Evolutionary conservation across 495 filamentous ascomycete species (phyloP).

Genomic region (Amorphotheca resinae): DNA sequence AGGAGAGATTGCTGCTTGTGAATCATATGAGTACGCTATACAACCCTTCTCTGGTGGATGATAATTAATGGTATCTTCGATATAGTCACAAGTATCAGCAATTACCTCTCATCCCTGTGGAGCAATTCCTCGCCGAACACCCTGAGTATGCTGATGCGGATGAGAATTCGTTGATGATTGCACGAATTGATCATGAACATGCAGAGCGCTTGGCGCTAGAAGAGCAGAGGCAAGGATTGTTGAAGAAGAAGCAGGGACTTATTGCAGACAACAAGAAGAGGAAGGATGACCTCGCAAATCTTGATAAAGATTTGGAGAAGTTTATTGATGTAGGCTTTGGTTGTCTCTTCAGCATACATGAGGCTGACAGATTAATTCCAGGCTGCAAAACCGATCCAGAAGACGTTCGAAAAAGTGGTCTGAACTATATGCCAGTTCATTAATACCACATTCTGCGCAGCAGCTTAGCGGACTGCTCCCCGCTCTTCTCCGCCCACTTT

Average conservation of each 20-base stretch:
- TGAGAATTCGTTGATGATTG: constrained; percentile 75
- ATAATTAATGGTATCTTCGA: background rate
- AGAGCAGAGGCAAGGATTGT: constrained; percentile 68
- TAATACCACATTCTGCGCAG: no score
- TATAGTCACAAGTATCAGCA: constrained; percentile 74
- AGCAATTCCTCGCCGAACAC: constrained; percentile 67
- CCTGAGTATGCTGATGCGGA: constrained; percentile 59
- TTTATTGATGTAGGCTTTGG: constrained; percentile 59
- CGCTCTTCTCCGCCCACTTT: no score
- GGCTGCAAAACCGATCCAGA: constrained; percentile 79
- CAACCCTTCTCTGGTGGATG: background rate
- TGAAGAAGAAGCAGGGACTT: constrained; percentile 82
- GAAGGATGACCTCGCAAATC: constrained; percentile 78
- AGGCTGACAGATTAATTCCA: constrained; percentile 19
- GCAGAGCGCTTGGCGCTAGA: constrained; percentile 77
- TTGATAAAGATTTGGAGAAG: constrained; percentile 82
- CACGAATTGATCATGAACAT: constrained; percentile 85
- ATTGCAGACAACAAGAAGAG: constrained; percentile 92
- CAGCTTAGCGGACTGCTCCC: no score
- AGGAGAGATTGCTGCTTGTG: constrained; percentile 83
- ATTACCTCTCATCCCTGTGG: constrained; percentile 70
- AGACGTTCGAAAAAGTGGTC: constrained; percentile 63
- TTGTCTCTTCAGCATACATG: background rate
- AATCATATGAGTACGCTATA: constrained; percentile 72
- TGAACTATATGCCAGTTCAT: constrained; percentile 20